Evolutionary conservation across 176 grass and related monocot genomes (phyloP).

Genomic region (Bromus sterilis): DNA sequence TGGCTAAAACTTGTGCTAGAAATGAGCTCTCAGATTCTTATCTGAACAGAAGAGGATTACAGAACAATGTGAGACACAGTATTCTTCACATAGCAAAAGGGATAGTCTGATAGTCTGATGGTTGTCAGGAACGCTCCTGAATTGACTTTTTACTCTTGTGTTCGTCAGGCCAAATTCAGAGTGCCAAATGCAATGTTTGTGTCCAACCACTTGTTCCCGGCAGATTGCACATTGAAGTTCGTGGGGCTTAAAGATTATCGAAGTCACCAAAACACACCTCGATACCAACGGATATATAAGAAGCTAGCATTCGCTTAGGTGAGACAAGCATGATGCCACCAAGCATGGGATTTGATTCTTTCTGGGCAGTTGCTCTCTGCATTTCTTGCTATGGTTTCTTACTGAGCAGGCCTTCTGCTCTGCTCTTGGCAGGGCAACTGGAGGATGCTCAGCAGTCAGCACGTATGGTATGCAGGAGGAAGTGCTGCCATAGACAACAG

Average conservation of each 20-base stretch:
- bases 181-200: constrained; percentile 22
- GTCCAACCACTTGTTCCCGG: constrained; percentile 31
- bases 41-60: constrained; percentile 14
- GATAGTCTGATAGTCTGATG: neutral
- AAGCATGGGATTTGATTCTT: neutral
- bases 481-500: constrained; percentile 1
- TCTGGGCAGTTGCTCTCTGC: neutral
- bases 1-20: neutral
- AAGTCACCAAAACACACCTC: neutral
- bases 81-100: neutral
- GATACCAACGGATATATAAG: neutral
- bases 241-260: neutral
- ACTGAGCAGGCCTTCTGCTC: neutral
- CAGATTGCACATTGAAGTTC: constrained; percentile 3
- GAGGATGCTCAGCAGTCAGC: constrained; percentile 4
- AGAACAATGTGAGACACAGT: neutral
- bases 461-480: constrained; percentile 9
- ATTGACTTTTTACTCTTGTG: neutral
- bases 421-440: neutral
- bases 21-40: neutral
- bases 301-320: neutral
- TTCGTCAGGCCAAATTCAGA: constrained; percentile 8
- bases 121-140: constrained; percentile 8
- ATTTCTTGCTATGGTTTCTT: neutral
- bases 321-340: neutral